A percentile compares a stretch with the other conserved stretches of the same genome.
phyloP scores from a whole-genome alignment of 805 yeast genomes.

The Starmerella etchellsii region DNA sequence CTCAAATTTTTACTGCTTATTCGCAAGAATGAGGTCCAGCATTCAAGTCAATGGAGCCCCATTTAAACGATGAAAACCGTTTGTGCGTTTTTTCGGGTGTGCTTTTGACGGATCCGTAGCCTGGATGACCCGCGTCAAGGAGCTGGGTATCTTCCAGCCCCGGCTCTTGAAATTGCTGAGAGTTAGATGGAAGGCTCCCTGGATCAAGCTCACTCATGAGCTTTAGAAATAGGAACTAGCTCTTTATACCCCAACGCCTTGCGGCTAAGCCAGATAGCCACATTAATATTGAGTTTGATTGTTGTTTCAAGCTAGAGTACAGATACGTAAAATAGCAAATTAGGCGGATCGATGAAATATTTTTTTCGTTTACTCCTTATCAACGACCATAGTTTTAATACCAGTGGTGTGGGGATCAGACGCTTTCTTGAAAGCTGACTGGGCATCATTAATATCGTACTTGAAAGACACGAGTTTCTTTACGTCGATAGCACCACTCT shows the following conservation, averaged over 20 bases:
- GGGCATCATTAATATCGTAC: constrained; percentile 36
- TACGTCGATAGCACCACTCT: constrained; percentile 34
- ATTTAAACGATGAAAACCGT: constrained; percentile 6
- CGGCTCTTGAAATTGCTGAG: no score
- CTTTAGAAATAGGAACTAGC: no score
- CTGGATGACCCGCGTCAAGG: not conserved
- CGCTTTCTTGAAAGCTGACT: constrained; percentile 33
- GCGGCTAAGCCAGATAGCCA: no score
- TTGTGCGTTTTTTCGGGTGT: not conserved
- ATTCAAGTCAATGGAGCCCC: constrained; percentile 15
- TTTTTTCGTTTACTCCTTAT: constrained; percentile 8
- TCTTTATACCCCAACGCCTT: no score
- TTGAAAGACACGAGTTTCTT: constrained; percentile 39
- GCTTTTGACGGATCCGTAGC: constrained; percentile 1
- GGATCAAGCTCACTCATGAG: no score
- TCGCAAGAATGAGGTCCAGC: not conserved
- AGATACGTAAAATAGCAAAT: no score
- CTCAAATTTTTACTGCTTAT: not conserved
- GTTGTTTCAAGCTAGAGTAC: no score
- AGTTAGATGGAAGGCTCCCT: no score
- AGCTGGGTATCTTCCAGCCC: not conserved
- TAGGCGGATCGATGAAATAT: no score
- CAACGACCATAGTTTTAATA: constrained; percentile 35
- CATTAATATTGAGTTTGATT: no score
- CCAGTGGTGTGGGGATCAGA: constrained; percentile 35